phyloP scores from a whole-genome alignment of 2,329 filamentous ascomycete genomes.

The Verruconis gallopava region DNA sequence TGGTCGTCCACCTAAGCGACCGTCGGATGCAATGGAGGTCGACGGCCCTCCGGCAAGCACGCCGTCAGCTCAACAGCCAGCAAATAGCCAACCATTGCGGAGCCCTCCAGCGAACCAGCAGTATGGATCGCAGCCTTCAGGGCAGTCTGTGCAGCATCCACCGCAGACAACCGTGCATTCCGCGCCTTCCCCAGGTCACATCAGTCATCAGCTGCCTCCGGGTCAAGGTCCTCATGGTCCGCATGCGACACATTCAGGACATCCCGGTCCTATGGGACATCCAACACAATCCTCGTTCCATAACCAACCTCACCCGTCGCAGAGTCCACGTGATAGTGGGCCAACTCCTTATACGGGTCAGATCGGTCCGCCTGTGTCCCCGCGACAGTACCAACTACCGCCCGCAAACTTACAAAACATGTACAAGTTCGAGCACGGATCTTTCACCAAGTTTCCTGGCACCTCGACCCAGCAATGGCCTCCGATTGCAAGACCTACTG shows the following conservation, averaged over 20 bases:
- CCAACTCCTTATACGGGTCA: neutral
- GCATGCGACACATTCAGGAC: neutral
- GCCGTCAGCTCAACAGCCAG: neutral
- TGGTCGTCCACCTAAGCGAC: constrained; percentile 8
- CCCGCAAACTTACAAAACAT: constrained; percentile 6
- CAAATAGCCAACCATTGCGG: constrained; percentile 3
- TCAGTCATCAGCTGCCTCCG: constrained; percentile 1
- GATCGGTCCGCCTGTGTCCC: neutral
- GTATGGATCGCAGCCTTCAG: neutral
- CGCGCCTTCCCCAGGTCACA: constrained; percentile 1
- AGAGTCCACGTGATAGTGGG: neutral
- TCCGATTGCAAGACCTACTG: neutral
- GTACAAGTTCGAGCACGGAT: constrained; percentile 8
- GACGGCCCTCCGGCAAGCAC: constrained; percentile 1
- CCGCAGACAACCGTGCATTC: neutral
- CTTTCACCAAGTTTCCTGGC: constrained; percentile 8
- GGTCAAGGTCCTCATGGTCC: neutral
- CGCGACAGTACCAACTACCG: constrained; percentile 1
- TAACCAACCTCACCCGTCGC: neutral
- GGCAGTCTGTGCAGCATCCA: constrained; percentile 1
- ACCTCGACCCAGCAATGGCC: neutral
- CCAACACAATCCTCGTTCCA: constrained; percentile 1
- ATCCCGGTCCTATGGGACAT: neutral
- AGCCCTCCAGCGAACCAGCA: neutral
- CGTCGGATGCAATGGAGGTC: constrained; percentile 8